Base-by-base conservation (phyloP, 352 stramenopile species). In the Globisporangium recalcitrans region DNA sequence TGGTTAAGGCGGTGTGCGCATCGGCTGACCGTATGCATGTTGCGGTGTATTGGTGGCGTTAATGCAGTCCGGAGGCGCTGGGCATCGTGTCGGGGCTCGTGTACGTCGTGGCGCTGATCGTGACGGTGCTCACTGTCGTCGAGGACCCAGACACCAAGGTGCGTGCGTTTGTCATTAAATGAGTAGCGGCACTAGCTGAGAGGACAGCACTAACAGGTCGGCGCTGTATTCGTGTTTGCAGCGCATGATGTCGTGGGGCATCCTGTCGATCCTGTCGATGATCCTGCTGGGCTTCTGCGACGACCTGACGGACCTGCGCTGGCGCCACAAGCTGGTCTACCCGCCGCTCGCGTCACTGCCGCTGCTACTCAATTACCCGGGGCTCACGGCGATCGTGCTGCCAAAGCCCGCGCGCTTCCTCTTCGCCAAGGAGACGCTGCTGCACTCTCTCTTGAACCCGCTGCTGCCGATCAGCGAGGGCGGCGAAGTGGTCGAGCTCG, bases 261-360 rank as follows among this genome's bases (percentile, higher is more conserved):
- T 91, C 40, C 71, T 77, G 16, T 93, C 82, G 34, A 92, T 92
- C 60, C 64, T 91, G 19, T 97, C 97, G 49, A 97, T 98, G 84
- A 95, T 97, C 58, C 65, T 98, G 7, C 66, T 98, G 47, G 95
- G 95, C 65, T 93, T 93, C 62, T 87, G 72, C 0, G 97, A 99
- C 74, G 97, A 99, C 74, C 82, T 99, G 13, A 87, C 98, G 13
- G 97, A 99, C 69, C 88, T 98, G 49, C 85, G 83, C 36, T 95
- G 85, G 85, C 80, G 95, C 49, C 97, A 99, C 75, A 99, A 99
- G 77, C 78, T 99, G 22, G 74, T 99, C 58, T 90, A 99, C 60
- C 97, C 97, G 8, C 90, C 94, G 9, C 74, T 99, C 52, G 97
- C 97, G 27, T 98, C 95, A 22, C 78, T 99, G 26, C 97, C 97